Base-by-base conservation (phyloP, 306 rosid genomes). In the Leucaena leucocephala region DNA sequence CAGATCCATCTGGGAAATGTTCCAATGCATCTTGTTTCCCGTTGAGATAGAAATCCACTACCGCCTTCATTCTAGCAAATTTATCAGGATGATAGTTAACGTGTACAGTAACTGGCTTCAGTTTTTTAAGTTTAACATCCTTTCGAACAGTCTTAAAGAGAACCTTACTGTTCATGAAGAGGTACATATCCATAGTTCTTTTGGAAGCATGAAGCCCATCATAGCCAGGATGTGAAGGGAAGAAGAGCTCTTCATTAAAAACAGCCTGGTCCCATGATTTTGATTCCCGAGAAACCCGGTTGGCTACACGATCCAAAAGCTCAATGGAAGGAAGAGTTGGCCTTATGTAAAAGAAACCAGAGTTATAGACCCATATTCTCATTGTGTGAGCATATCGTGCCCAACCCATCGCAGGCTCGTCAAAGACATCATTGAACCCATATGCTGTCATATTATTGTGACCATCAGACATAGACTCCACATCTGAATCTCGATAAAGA, bases 361-460 rank as follows among this genome's bases (percentile, higher is more conserved):
- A 93, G 86, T 93, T 93, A 82, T 86, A 93, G 75, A 88, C 98
- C 98, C 98, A 93, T 78, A 93, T 91, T 84, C 98, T 88, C 97
- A 91, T 93, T 16, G 98, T 93, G 84, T 87, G 96, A 43, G 97
- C 98, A 83, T 89, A 93, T 58, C 94, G 88, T 75, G 98, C 97
- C 98, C 98, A 93, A 76, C 97, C 97, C 98, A 93, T 93, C 2
- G 88, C 66, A 65, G 98, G 97, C 81, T 93, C 98, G 73, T 93
- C 98, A 76, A 86, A 91, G 52, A 90, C 98, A 85, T 93, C 93
- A 36, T 93, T 87, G 70, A n/a, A 93, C 52, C 98, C 98, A 72
- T 93, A 93, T 35, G 97, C 98, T 12, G 98, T 93, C 79, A 62
- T 57, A 67, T 93, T 91, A 83, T 79, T 83, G 82, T 93, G 94